Evolutionary conservation across 108 stramenopile species (phyloP).

Genomic region (Conticribra weissflogii): DNA sequence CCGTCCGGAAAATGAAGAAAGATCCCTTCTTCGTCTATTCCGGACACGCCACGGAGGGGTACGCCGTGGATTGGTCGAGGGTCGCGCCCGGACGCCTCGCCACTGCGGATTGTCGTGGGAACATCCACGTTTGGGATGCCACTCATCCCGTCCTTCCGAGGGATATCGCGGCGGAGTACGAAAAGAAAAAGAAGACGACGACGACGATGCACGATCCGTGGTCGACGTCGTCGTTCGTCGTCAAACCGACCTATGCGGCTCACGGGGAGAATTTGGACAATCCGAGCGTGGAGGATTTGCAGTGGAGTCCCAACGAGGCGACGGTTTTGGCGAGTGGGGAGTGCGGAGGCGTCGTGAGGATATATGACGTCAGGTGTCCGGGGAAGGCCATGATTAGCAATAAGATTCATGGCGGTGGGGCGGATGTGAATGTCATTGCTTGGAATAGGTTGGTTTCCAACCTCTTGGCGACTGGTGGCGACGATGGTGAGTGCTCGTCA

Average conservation of each 20-base stretch:
- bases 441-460: slow-evolving; percentile 95
- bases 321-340: slow-evolving; percentile 94
- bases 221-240: slow-evolving; percentile 47
- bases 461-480: slow-evolving; percentile 92
- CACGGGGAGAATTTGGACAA: slow-evolving; percentile 49
- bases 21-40: slow-evolving; percentile 81
- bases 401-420: slow-evolving; percentile 64
- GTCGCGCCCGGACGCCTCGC: slow-evolving; percentile 77
- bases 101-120: slow-evolving; percentile 90
- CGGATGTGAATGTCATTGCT: slow-evolving; percentile 95
- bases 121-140: slow-evolving; percentile 85
- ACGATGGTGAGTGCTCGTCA: slow-evolving; percentile 95
- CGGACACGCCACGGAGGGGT: slow-evolving; percentile 89
- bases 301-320: slow-evolving; percentile 94
- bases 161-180: slow-evolving; percentile 16
- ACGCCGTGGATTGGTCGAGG: slow-evolving; percentile 92
- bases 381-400: slow-evolving; percentile 81
- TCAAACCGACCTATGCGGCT: slow-evolving; percentile 59
- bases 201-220: slow-evolving; percentile 47
- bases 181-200: slow-evolving; percentile 38
- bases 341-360: slow-evolving; percentile 76
- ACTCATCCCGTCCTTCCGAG: slow-evolving; percentile 28
- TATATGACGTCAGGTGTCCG: slow-evolving; percentile 92
- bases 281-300: slow-evolving; percentile 93
- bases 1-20: slow-evolving; percentile 37